Conservation (phyloP, 129 eudicot species). For the Pulicaria dysenterica region DNA sequence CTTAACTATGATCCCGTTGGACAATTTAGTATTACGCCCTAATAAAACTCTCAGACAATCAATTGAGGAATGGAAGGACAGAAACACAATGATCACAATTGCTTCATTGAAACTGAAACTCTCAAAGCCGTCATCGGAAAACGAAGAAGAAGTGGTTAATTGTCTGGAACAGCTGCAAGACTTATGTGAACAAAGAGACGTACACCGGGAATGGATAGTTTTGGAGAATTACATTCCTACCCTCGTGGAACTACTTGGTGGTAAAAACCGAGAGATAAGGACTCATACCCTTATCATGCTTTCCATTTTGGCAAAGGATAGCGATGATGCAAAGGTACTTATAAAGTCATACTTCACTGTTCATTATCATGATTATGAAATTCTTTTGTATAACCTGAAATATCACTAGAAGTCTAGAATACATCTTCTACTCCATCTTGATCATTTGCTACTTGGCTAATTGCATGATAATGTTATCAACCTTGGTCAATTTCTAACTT, state of each 20-base stretch:
- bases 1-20: constrained; percentile 44
- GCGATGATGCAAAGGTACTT: constrained; percentile 66
- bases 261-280: constrained; percentile 56
- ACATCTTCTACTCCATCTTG: constrained; percentile 10
- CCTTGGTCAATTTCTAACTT: not conserved
- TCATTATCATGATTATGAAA: not conserved
- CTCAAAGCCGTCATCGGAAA: constrained; percentile 35
- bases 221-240: constrained; percentile 63
- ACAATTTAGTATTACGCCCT: constrained; percentile 47
- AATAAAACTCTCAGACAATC: constrained; percentile 73
- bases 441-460: not conserved
- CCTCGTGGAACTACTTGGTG: constrained; percentile 55
- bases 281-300: constrained; percentile 51
- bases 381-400: constrained; percentile 6
- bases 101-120: constrained; percentile 52
- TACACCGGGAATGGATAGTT: constrained; percentile 66
- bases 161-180: constrained; percentile 49
- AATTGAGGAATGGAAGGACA: constrained; percentile 74
- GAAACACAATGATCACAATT: constrained; percentile 65
- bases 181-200: constrained; percentile 58
- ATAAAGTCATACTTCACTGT: not conserved
- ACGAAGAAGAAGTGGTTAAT: constrained; percentile 48
- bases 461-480: not conserved
- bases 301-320: constrained; percentile 50
- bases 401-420: not conserved